These are phyloP conservation scores for Aspergillaceae sp. DNA, from an alignment of 2,329 filamentous ascomycete genomes.

Conservation along the genomic window DNA sequence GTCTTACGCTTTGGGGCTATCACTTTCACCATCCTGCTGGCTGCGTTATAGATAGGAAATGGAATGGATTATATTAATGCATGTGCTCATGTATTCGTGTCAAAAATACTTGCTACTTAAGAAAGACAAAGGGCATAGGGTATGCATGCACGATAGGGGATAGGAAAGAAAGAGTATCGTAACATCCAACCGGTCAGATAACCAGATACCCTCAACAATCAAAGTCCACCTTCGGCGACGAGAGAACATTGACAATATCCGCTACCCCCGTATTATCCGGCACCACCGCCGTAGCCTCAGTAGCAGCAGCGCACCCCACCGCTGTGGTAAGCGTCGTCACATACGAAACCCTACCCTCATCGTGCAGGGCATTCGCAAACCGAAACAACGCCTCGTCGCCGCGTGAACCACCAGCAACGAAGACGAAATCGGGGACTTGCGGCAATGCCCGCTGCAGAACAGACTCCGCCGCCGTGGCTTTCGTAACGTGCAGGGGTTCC, in stretches of 20 bases:
- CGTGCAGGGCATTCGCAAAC: slow-evolving; percentile 74
- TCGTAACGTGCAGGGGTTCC: slow-evolving; percentile 77
- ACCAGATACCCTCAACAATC: neutral
- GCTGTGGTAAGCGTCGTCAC: slow-evolving; percentile 65
- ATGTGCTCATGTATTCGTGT: too few species aligned
- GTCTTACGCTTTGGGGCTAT: too few species aligned
- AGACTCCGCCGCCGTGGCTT: slow-evolving; percentile 66
- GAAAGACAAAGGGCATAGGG: neutral
- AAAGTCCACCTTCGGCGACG: slow-evolving; percentile 7
- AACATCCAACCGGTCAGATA: too few species aligned
- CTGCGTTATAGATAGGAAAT: too few species aligned
- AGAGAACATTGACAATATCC: slow-evolving; percentile 24
- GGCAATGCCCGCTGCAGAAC: slow-evolving; percentile 56
- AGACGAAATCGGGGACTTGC: slow-evolving; percentile 66
- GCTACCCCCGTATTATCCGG: slow-evolving; percentile 78
- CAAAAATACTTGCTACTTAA: too few species aligned
- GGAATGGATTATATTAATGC: too few species aligned
- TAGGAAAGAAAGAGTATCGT: neutral
- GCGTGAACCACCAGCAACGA: slow-evolving; percentile 79
- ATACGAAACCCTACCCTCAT: slow-evolving; percentile 49
- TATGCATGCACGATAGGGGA: neutral
- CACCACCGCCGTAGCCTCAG: slow-evolving; percentile 70
- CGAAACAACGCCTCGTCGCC: slow-evolving; percentile 86
- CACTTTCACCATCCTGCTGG: too few species aligned
- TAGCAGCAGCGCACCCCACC: slow-evolving; percentile 65